These are phyloP conservation scores for Emericellopsis cladophorae DNA, from an alignment of 2,329 filamentous ascomycete species.

Conservation along the genomic window DNA sequence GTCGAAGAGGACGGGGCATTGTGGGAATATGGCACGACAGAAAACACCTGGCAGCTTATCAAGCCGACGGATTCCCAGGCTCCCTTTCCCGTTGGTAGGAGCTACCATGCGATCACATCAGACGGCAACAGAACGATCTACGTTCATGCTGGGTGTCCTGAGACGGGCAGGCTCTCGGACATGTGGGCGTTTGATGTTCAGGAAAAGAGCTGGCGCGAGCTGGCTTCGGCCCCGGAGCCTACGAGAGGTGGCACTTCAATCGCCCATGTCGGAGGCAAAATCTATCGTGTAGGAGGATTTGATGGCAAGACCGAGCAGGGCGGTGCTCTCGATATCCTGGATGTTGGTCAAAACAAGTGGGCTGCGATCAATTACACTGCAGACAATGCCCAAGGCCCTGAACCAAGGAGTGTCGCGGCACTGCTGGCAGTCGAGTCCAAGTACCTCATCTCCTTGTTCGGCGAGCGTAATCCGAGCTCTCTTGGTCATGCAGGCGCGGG, in stretches of 20 bases:
- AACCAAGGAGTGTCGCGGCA: slow-evolving; percentile 16
- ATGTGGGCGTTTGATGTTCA: slow-evolving; percentile 45
- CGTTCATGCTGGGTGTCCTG: slow-evolving; percentile 49
- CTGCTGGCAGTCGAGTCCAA: slow-evolving; percentile 11
- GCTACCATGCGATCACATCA: slow-evolving; percentile 40
- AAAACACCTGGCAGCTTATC: slow-evolving; percentile 30
- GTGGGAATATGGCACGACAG: slow-evolving; percentile 36
- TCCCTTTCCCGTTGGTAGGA: slow-evolving; percentile 31
- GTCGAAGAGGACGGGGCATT: slow-evolving; percentile 44
- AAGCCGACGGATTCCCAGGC: slow-evolving; percentile 19
- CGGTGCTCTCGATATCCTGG: slow-evolving; percentile 37
- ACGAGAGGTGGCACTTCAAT: slow-evolving; percentile 29
- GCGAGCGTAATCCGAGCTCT: slow-evolving; percentile 22
- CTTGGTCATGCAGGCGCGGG: slow-evolving; percentile 25
- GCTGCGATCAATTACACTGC: slow-evolving; percentile 9
- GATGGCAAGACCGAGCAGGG: slow-evolving; percentile 48
- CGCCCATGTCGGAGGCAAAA: slow-evolving; percentile 17
- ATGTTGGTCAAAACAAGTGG: slow-evolving; percentile 12
- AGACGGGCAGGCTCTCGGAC: slow-evolving; percentile 40
- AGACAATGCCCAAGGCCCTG: slow-evolving; percentile 14
- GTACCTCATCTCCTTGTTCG: slow-evolving; percentile 23
- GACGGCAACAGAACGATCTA: slow-evolving; percentile 31
- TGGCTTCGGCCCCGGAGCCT: slow-evolving; percentile 38
- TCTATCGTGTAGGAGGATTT: slow-evolving; percentile 54
- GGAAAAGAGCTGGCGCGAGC: slow-evolving; percentile 33